phyloP scores from a whole-genome alignment of 148 eudicot genomes.

The Selenicereus undatus region DNA sequence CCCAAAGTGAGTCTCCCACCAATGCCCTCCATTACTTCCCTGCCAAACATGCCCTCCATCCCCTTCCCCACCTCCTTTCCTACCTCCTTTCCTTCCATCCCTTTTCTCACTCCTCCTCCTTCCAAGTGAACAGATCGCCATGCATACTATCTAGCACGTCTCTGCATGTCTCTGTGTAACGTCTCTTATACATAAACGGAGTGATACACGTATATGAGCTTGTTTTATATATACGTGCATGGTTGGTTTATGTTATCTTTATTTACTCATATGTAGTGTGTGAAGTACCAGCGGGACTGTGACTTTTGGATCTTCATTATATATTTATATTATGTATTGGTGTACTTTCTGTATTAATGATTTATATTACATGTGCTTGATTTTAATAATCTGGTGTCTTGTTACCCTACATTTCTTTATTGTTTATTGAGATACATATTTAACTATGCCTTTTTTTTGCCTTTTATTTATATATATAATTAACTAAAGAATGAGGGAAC shows the following conservation, averaged over 20 bases:
- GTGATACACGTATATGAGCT: background rate
- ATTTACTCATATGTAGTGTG: background rate
- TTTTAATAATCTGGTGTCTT: background rate
- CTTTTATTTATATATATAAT: too few species aligned
- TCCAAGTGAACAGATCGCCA: constrained; percentile 8
- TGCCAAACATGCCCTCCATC: constrained; percentile 4
- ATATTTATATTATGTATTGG: background rate
- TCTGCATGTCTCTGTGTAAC: too few species aligned
- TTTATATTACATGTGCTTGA: background rate
- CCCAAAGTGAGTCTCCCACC: background rate
- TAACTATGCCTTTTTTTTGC: too few species aligned
- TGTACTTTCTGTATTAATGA: background rate
- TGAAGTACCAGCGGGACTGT: background rate
- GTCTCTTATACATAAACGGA: background rate
- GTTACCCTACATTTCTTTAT: background rate
- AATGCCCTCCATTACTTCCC: background rate
- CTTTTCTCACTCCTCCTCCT: constrained; percentile 14
- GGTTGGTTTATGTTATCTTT: background rate
- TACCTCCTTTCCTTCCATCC: background rate
- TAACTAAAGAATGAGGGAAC: too few species aligned
- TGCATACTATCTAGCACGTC: background rate
- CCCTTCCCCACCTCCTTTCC: constrained; percentile 19
- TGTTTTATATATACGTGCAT: background rate
- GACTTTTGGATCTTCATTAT: too few species aligned
- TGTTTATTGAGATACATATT: background rate